Conservation (phyloP, 2,329 filamentous ascomycete species). For the Aureobasidium sp. region DNA sequence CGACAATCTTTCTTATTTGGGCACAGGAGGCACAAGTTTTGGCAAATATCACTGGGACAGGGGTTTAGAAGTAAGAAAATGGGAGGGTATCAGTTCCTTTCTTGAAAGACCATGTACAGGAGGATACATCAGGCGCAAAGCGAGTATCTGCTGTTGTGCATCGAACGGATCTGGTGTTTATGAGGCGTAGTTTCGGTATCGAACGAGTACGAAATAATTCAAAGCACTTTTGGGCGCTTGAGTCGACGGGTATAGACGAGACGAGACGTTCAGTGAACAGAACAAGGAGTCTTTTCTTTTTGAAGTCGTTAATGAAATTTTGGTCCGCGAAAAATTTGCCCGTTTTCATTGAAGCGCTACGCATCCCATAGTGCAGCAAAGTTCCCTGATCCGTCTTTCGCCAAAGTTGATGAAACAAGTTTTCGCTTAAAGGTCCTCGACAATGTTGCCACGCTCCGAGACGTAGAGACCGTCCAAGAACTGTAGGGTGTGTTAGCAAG, state of each 20-base stretch:
- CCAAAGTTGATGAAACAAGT: slow-evolving; percentile 15
- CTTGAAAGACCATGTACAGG: slow-evolving; percentile 7
- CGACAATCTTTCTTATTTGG: not conserved
- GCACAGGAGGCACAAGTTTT: not conserved
- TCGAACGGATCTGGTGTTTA: not conserved
- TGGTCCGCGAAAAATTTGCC: slow-evolving; percentile 16
- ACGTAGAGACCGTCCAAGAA: slow-evolving; percentile 99
- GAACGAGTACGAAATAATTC: slow-evolving; percentile 5
- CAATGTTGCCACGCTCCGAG: slow-evolving; percentile 95
- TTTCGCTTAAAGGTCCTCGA: slow-evolving; percentile 46
- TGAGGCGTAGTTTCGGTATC: slow-evolving; percentile 13
- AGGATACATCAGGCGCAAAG: slow-evolving; percentile 5
- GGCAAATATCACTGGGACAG: not conserved
- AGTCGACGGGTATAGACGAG: not conserved
- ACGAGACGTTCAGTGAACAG: slow-evolving; percentile 5
- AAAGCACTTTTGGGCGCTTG: slow-evolving; percentile 10
- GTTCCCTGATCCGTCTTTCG: slow-evolving; percentile 15
- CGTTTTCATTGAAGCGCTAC: slow-evolving; percentile 16
- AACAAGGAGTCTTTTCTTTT: slow-evolving; percentile 13
- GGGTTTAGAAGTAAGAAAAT: not conserved
- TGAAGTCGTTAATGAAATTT: slow-evolving; percentile 17
- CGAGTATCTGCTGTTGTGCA: slow-evolving; percentile 1
- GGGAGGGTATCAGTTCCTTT: not conserved
- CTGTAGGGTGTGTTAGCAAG: slow-evolving; percentile 28
- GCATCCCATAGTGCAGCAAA: slow-evolving; percentile 16